A percentile compares a stretch with the other conserved stretches of the same genome.
These are phyloP conservation scores for Choiromyces venosus DNA, from an alignment of 495 filamentous ascomycete genomes.

Conservation along the genomic window DNA sequence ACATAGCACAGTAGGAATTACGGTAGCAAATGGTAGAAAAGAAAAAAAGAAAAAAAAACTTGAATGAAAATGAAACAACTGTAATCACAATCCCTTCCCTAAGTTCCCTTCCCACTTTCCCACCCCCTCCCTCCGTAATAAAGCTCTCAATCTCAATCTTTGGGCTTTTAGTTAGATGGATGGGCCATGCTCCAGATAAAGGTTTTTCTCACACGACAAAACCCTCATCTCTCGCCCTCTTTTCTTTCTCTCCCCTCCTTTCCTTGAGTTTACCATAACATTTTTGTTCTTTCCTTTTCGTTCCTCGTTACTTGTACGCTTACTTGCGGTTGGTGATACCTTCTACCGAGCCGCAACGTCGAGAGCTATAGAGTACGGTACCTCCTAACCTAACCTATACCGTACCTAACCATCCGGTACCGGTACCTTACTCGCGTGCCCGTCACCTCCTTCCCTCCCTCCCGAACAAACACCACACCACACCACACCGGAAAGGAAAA, in stretches of 20 bases:
- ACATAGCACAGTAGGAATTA: not conserved
- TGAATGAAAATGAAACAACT: conserved; percentile 1
- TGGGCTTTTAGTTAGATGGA: not conserved
- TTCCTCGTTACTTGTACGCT: not conserved
- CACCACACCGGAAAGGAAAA: conserved; percentile 3
- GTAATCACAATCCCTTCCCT: not conserved
- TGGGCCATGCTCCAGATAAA: not conserved
- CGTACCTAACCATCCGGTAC: not conserved
- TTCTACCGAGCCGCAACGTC: not conserved
- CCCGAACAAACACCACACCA: conserved; percentile 4
- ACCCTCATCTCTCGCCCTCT: not conserved
- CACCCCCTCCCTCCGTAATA: not conserved
- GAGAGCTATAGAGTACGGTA: not conserved
- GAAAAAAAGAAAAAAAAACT: not conserved
- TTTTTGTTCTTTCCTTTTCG: not conserved
- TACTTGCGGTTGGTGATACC: not conserved
- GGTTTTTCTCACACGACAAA: not conserved
- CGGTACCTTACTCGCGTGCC: not conserved
- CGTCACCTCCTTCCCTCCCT: not conserved
- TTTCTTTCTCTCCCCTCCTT: not conserved
- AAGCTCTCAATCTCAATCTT: not conserved
- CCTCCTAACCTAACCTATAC: not conserved
- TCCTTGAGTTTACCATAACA: not conserved
- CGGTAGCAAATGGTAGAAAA: too few species aligned
- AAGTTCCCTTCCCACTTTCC: conserved; percentile 3